A percentile compares a stretch with the other conserved stretches of the same genome.
Evolutionary conservation across 1,284 basidiomycete species (phyloP).

Genomic region (Athelia sp.): DNA sequence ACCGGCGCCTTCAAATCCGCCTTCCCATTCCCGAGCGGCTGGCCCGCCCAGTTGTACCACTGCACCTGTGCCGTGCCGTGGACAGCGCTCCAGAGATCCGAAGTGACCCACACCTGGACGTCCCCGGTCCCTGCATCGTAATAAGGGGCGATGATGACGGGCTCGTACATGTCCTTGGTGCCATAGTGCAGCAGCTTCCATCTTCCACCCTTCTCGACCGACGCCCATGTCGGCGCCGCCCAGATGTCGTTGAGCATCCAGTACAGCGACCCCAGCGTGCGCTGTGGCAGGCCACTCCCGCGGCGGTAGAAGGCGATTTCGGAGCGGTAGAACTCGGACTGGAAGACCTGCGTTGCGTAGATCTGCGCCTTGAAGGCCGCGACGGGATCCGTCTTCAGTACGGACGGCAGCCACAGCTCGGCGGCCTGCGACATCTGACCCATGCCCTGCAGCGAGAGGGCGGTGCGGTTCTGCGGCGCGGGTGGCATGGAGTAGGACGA

Average conservation of each 20-base stretch:
- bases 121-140: conserved; percentile 29
- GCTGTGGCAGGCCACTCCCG: conserved; percentile 32
- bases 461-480: conserved; percentile 15
- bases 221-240: conserved; percentile 39
- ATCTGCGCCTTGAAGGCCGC: conserved; percentile 31
- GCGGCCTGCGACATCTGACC: conserved; percentile 34
- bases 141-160: conserved; percentile 28
- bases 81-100: conserved; percentile 32
- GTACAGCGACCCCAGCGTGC: conserved; percentile 38
- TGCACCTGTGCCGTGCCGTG: conserved; percentile 30
- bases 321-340: conserved; percentile 36
- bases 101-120: conserved; percentile 26
- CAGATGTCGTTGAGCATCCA: conserved; percentile 49
- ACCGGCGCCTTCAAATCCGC: conserved; percentile 23
- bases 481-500: conserved; percentile 33
- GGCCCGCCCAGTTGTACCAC: conserved; percentile 35
- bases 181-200: conserved; percentile 44
- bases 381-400: conserved; percentile 18
- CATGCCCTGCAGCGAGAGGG: conserved; percentile 27
- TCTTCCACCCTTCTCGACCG: conserved; percentile 38
- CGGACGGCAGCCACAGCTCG: conserved; percentile 30
- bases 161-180: conserved; percentile 28
- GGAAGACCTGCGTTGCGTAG: conserved; percentile 35
- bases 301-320: conserved; percentile 40
- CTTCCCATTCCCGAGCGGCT: conserved; percentile 26